phyloP scores from a whole-genome alignment of 2,329 filamentous ascomycete genomes.

The Catunica adiposa region DNA sequence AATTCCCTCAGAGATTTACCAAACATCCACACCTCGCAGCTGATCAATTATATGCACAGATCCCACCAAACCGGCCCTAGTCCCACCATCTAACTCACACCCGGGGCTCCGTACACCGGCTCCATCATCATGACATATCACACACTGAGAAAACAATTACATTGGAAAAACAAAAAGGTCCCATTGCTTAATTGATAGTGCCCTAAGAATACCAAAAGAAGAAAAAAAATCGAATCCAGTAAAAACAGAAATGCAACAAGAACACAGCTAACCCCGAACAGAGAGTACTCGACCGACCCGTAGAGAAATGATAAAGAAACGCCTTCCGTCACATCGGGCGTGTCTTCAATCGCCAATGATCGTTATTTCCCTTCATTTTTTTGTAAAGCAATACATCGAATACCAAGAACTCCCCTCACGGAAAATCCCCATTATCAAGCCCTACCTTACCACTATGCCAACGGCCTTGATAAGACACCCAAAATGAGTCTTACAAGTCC shows the following conservation, averaged over 20 bases:
- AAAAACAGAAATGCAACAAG: not conserved
- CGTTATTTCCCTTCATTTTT: not conserved
- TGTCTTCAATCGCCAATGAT: not conserved
- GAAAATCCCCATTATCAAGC: not conserved
- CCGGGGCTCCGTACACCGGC: no score
- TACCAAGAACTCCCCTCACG: not conserved
- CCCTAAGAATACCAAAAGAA: not conserved
- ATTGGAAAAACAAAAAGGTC: no score
- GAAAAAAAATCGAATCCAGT: not conserved
- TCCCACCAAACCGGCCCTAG: no score
- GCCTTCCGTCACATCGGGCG: not conserved
- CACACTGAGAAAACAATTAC: no score
- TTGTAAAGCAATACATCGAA: not conserved
- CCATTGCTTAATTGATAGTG: not conserved
- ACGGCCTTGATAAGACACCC: not conserved
- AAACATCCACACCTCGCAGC: no score
- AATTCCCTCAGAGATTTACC: no score
- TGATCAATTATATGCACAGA: no score
- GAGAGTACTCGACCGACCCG: not conserved
- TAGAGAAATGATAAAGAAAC: conserved; percentile 1
- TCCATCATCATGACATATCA: no score
- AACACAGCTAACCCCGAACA: not conserved
- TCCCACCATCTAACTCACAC: no score
- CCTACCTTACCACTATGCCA: not conserved
- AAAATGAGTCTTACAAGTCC: not conserved